phyloP scores from a whole-genome alignment of 2,329 filamentous ascomycete species.

The Aureobasidium sp. region DNA sequence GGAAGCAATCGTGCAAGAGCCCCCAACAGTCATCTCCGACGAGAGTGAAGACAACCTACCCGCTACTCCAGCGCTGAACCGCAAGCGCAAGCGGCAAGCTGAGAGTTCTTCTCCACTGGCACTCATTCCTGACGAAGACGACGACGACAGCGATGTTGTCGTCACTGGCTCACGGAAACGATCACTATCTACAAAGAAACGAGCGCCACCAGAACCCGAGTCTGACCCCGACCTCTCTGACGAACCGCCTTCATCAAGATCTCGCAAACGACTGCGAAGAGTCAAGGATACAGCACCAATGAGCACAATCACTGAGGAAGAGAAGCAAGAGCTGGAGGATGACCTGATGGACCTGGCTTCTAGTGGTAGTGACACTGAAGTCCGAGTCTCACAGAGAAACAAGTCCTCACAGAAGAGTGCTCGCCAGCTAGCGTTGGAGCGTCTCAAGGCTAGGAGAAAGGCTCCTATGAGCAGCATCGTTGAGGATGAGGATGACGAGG shows the following conservation, averaged over 20 bases:
- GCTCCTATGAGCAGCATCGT: slow-evolving; percentile 22
- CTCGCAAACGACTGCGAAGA: slow-evolving; percentile 11
- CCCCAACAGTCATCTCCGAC: neutral
- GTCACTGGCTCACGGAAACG: slow-evolving; percentile 22
- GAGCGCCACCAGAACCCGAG: neutral
- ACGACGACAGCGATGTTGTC: slow-evolving; percentile 22
- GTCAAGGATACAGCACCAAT: neutral
- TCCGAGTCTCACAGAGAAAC: slow-evolving; percentile 21
- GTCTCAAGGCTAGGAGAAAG: slow-evolving; percentile 36
- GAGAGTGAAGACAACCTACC: slow-evolving; percentile 27
- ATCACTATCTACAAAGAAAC: neutral
- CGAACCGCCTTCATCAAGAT: slow-evolving; percentile 1
- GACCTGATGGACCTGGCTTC: slow-evolving; percentile 39
- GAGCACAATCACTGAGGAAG: slow-evolving; percentile 24
- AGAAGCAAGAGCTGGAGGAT: slow-evolving; percentile 35
- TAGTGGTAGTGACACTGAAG: slow-evolving; percentile 25
- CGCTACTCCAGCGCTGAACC: slow-evolving; percentile 11
- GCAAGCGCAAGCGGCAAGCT: slow-evolving; percentile 17
- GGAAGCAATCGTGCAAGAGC: neutral
- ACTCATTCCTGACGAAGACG: slow-evolving; percentile 17
- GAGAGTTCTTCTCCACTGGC: neutral
- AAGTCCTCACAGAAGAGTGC: slow-evolving; percentile 29
- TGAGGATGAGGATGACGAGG: slow-evolving; percentile 18
- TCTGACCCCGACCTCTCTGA: neutral
- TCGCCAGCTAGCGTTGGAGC: slow-evolving; percentile 38